phyloP scores from a whole-genome alignment of 805 yeast species.

The Debaryomyces prosopidis region DNA sequence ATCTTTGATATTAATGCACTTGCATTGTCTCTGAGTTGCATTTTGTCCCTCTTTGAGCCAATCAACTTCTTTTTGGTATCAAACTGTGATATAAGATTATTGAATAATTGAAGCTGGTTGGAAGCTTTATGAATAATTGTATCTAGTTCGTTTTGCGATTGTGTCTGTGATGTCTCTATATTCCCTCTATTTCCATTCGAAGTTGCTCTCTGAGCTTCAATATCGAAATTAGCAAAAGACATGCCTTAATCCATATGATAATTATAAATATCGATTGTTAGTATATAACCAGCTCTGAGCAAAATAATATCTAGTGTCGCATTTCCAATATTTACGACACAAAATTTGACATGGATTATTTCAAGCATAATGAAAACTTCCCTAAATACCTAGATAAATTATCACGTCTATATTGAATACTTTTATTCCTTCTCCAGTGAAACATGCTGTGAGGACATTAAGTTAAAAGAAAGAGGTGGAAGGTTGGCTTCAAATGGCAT shows the following conservation, averaged over 20 bases:
- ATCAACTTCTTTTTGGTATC: slow-evolving; percentile 50
- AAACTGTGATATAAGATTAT: slow-evolving; percentile 49
- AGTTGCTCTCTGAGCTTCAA: slow-evolving; percentile 46
- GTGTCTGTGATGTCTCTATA: slow-evolving; percentile 1
- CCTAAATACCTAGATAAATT: too few relatives aligned
- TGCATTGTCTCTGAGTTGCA: slow-evolving; percentile 30
- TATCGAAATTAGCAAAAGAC: slow-evolving; percentile 57
- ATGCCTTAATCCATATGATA: slow-evolving; percentile 18
- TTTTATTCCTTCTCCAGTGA: too few relatives aligned
- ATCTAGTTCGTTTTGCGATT: slow-evolving; percentile 29
- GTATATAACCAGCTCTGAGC: too few relatives aligned
- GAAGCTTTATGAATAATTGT: slow-evolving; percentile 36
- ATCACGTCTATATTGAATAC: too few relatives aligned
- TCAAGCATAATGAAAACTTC: too few relatives aligned
- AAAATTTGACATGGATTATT: too few relatives aligned
- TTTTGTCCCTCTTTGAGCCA: slow-evolving; percentile 54
- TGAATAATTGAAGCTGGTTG: slow-evolving; percentile 45
- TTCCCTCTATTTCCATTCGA: slow-evolving; percentile 6
- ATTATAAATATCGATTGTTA: too few relatives aligned
- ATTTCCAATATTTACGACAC: too few relatives aligned
- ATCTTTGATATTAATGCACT: slow-evolving; percentile 36
- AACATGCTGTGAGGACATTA: too few relatives aligned
- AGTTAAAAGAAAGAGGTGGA: too few relatives aligned
- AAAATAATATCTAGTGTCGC: too few relatives aligned
- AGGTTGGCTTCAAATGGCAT: too few relatives aligned